Evolutionary conservation across 305 asterid species (phyloP).

Genomic region (Ruellia speciosa): DNA sequence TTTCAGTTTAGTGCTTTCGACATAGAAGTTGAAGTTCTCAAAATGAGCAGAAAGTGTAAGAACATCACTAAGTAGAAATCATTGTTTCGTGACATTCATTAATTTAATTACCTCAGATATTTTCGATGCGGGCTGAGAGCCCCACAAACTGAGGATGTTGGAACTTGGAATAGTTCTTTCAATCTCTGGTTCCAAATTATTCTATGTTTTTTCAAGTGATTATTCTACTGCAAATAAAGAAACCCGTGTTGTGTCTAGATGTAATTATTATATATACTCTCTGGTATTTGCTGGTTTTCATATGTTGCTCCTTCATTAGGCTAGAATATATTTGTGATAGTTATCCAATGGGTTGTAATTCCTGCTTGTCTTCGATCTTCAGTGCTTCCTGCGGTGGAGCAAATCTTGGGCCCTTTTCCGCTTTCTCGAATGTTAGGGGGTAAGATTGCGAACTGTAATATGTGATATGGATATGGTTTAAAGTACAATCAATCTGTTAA

Average conservation of each 20-base stretch:
- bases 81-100: not conserved
- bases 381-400: slow-evolving; percentile 57
- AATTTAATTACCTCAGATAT: slow-evolving; percentile 38
- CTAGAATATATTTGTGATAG: too few species aligned
- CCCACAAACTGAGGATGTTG: slow-evolving; percentile 74
- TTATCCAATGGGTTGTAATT: too few species aligned
- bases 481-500: not conserved
- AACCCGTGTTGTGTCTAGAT: too few species aligned
- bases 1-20: not conserved
- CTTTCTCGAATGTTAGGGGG: slow-evolving; percentile 61
- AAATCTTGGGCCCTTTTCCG: slow-evolving; percentile 53
- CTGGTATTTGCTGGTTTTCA: slow-evolving; percentile 9
- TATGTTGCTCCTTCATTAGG: slow-evolving; percentile 37
- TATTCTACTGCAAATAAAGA: too few species aligned
- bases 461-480: not conserved
- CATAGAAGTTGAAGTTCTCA: too few species aligned
- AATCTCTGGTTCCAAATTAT: slow-evolving; percentile 47
- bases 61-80: slow-evolving; percentile 10
- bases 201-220: not conserved
- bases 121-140: slow-evolving; percentile 92
- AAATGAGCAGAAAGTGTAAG: too few species aligned
- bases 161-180: slow-evolving; percentile 77
- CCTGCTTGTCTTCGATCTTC: slow-evolving; percentile 54
- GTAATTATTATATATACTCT: too few species aligned
- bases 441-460: slow-evolving; percentile 30